A percentile compares a stretch with the other conserved stretches of the same genome.
phyloP scores from a whole-genome alignment of 768 basidiomycete genomes.

The Coprinopsis strossmayeri region DNA sequence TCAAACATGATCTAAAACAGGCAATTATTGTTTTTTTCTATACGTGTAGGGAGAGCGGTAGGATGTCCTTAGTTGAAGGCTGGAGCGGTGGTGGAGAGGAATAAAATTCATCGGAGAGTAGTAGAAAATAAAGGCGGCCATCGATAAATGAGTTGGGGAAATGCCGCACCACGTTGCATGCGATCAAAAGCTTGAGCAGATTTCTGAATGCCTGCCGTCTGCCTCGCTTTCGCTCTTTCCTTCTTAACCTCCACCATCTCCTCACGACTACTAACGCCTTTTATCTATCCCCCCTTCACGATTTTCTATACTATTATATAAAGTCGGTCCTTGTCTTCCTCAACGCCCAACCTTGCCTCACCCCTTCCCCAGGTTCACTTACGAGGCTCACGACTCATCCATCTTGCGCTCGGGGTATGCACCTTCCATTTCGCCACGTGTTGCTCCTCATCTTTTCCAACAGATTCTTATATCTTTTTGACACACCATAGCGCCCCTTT shows the following conservation, averaged over 20 bases:
- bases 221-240: constrained; percentile 47
- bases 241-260: constrained; percentile 39
- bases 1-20: constrained; percentile 11
- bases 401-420: not conserved
- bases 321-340: constrained; percentile 2
- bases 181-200: constrained; percentile 63
- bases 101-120: not conserved
- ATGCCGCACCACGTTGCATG: constrained; percentile 63
- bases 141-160: constrained; percentile 25
- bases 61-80: no score
- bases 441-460: constrained; percentile 11
- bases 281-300: not conserved
- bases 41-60: constrained; percentile 17
- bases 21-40: constrained; percentile 2
- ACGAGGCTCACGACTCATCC: no score
- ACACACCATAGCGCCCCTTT: constrained; percentile 12
- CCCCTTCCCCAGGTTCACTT: no score
- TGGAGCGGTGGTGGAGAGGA: not conserved
- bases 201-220: constrained; percentile 48
- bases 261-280: constrained; percentile 55
- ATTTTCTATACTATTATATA: not conserved
- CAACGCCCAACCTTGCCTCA: no score
- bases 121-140: constrained; percentile 12
- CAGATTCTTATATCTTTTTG: constrained; percentile 22
- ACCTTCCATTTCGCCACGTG: constrained; percentile 41